phyloP scores from a whole-genome alignment of 352 stramenopile species.

The Phytopythium delawarense region DNA sequence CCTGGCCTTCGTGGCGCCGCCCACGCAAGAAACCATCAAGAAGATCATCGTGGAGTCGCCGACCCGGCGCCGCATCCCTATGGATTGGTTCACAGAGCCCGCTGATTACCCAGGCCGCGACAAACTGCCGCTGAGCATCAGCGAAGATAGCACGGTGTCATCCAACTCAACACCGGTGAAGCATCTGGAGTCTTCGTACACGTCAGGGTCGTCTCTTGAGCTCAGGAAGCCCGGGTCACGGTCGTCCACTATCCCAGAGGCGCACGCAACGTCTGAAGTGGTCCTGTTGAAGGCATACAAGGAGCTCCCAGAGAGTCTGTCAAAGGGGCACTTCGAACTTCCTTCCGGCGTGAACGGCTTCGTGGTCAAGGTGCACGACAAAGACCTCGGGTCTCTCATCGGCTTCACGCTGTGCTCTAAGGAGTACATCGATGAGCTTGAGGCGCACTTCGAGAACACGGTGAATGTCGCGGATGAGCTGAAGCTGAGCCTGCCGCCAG shows the following conservation, averaged over 20 bases:
- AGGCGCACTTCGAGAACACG: slow-evolving; percentile 50
- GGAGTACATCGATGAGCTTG: slow-evolving; percentile 66
- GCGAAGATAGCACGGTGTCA: slow-evolving; percentile 31
- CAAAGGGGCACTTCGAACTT: slow-evolving; percentile 71
- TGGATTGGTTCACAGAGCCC: slow-evolving; percentile 73
- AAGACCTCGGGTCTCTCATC: slow-evolving; percentile 79
- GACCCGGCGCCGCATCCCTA: slow-evolving; percentile 62
- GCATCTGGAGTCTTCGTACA: slow-evolving; percentile 28
- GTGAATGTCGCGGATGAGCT: slow-evolving; percentile 56
- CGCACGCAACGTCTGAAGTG: slow-evolving; percentile 26
- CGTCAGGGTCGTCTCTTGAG: slow-evolving; percentile 42
- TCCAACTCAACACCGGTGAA: slow-evolving; percentile 34
- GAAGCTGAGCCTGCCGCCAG: slow-evolving; percentile 5
- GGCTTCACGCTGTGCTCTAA: slow-evolving; percentile 74
- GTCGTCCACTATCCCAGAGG: slow-evolving; percentile 28
- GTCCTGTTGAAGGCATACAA: slow-evolving; percentile 53
- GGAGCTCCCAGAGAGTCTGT: slow-evolving; percentile 36
- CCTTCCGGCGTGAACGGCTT: slow-evolving; percentile 68
- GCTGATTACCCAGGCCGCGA: slow-evolving; percentile 2
- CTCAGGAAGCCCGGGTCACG: slow-evolving; percentile 31
- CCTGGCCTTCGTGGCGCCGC: slow-evolving; percentile 51
- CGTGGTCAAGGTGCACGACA: slow-evolving; percentile 76
- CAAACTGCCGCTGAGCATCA: slow-evolving; percentile 18
- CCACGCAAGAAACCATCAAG: slow-evolving; percentile 70
- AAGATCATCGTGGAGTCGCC: slow-evolving; percentile 65